Evolutionary conservation across 2,329 filamentous ascomycete species (phyloP).

Genomic region (Coleophoma crateriformis): DNA sequence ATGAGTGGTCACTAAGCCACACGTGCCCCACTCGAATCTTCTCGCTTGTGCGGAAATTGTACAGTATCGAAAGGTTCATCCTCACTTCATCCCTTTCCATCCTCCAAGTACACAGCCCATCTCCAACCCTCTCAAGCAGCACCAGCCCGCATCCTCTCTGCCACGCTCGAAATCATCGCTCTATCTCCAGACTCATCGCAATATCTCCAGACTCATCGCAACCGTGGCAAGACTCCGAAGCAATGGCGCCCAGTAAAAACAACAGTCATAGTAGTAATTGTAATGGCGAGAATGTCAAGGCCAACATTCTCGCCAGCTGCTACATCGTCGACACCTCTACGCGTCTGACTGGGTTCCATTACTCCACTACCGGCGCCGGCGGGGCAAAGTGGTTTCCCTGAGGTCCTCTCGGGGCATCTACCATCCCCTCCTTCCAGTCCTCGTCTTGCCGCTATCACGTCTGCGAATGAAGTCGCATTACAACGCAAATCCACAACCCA

Average conservation of each 20-base stretch:
- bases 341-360: slow-evolving; percentile 79
- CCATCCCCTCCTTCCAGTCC: slow-evolving; percentile 83
- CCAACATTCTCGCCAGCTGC: slow-evolving; percentile 84
- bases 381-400: slow-evolving; percentile 93
- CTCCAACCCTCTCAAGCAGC: background rate
- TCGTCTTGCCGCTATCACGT: slow-evolving; percentile 73
- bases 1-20: too few relatives aligned
- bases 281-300: slow-evolving; percentile 53
- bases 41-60: too few relatives aligned
- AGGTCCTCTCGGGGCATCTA: slow-evolving; percentile 79
- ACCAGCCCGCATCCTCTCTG: background rate
- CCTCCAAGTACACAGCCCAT: background rate
- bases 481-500: slow-evolving; percentile 45
- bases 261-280: slow-evolving; percentile 53
- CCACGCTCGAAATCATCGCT: background rate
- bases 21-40: too few relatives aligned
- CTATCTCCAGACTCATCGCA: slow-evolving; percentile 14
- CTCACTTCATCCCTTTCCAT: background rate
- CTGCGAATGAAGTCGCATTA: slow-evolving; percentile 62
- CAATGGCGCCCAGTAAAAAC: slow-evolving; percentile 28
- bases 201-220: slow-evolving; percentile 16
- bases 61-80: too few relatives aligned
- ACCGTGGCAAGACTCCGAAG: slow-evolving; percentile 23
- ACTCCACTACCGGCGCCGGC: slow-evolving; percentile 88
- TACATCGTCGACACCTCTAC: slow-evolving; percentile 75